Evolutionary conservation across 352 stramenopile genomes (phyloP).

Genomic region (Pythium chondricola): DNA sequence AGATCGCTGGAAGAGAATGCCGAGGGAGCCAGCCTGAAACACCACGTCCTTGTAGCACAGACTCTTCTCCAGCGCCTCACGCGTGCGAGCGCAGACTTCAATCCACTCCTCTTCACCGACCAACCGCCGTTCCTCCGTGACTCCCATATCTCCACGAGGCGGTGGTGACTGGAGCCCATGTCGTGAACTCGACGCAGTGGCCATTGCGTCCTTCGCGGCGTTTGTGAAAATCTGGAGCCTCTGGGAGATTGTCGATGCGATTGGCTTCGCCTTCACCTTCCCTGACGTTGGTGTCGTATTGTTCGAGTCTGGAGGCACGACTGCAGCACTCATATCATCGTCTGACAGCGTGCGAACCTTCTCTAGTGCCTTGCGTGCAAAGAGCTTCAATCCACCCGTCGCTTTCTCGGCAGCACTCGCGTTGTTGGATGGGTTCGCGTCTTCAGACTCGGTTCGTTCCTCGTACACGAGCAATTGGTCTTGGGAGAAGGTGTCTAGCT

Average conservation of each 20-base stretch:
- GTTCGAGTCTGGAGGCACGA: constrained; percentile 5
- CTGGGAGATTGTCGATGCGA: constrained; percentile 54
- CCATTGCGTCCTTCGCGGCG: constrained; percentile 61
- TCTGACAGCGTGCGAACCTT: constrained; percentile 22
- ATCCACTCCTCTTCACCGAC: constrained; percentile 73
- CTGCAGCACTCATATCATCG: constrained; percentile 14
- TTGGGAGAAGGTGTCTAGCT: constrained; percentile 54
- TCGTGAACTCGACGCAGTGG: constrained; percentile 2
- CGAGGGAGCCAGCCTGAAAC: constrained; percentile 60
- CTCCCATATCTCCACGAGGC: not conserved
- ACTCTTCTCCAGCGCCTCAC: constrained; percentile 46
- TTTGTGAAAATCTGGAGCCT: constrained; percentile 57
- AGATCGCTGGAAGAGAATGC: constrained; percentile 76
- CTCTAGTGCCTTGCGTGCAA: constrained; percentile 20
- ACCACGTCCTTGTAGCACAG: constrained; percentile 55
- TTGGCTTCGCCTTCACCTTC: constrained; percentile 23
- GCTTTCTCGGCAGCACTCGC: constrained; percentile 4
- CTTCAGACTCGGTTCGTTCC: no score
- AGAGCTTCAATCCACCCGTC: constrained; percentile 12
- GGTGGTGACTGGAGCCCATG: constrained; percentile 17
- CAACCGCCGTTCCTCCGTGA: constrained; percentile 25
- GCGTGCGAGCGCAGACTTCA: constrained; percentile 49
- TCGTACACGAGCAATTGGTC: constrained; percentile 71
- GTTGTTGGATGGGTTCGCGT: not conserved
- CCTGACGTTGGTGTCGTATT: not conserved